Evolutionary conservation across 2,329 filamentous ascomycete species (phyloP).

Genomic region (Trichoderma semiorbis): DNA sequence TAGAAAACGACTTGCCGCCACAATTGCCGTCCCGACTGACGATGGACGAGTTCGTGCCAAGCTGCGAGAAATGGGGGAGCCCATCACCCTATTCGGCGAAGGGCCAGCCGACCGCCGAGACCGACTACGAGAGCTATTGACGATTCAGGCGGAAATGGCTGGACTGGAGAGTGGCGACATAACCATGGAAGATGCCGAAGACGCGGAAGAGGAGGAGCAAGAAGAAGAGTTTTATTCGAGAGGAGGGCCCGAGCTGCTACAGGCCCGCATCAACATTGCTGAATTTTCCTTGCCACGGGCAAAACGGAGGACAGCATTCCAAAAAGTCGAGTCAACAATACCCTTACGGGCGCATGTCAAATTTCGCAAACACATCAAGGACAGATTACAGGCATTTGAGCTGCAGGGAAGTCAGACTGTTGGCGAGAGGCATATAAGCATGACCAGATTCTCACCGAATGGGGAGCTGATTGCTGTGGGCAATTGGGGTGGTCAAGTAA

Average conservation of each 20-base stretch:
- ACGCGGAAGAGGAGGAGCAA: slow-evolving; percentile 65
- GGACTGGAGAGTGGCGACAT: slow-evolving; percentile 56
- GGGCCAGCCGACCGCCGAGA: slow-evolving; percentile 81
- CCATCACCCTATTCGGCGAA: slow-evolving; percentile 92
- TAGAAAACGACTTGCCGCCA: slow-evolving; percentile 82
- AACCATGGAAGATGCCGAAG: slow-evolving; percentile 59
- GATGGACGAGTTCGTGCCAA: slow-evolving; percentile 79
- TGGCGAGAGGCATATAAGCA: slow-evolving; percentile 85
- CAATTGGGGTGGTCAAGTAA: slow-evolving; percentile 89
- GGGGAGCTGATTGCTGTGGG: slow-evolving; percentile 81
- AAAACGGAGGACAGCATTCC: slow-evolving; percentile 70
- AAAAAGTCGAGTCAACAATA: slow-evolving; percentile 78
- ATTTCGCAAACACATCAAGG: slow-evolving; percentile 85
- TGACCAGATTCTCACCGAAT: slow-evolving; percentile 85
- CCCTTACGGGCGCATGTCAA: slow-evolving; percentile 87
- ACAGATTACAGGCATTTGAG: slow-evolving; percentile 76
- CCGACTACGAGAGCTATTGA: slow-evolving; percentile 76
- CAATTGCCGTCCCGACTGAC: slow-evolving; percentile 89
- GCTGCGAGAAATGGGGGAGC: slow-evolving; percentile 84
- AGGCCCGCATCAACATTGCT: slow-evolving; percentile 75
- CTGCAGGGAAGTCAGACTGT: slow-evolving; percentile 91
- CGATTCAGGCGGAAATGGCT: slow-evolving; percentile 64
- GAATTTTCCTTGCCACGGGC: slow-evolving; percentile 80
- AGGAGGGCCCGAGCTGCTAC: slow-evolving; percentile 69
- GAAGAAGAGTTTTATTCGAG: slow-evolving; percentile 96